Evolutionary conservation across 140 eudicot species (phyloP).

Genomic region (Flaveria floridana): DNA sequence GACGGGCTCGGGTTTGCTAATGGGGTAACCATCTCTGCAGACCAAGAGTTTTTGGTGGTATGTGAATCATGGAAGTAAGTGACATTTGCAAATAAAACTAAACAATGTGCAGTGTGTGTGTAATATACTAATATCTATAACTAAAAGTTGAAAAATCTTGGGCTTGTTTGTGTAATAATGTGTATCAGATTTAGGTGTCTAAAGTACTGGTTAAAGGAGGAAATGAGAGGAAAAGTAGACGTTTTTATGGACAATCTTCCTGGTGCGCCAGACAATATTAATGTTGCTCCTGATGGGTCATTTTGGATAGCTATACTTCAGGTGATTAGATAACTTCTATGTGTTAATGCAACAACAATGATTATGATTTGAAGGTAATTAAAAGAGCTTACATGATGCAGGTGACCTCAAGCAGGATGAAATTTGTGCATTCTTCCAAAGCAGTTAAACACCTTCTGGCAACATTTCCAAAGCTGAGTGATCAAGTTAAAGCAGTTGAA

Average conservation of each 20-base stretch:
- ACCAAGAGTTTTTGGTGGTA: conserved; percentile 63
- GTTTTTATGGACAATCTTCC: conserved; percentile 79
- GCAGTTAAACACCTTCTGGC: conserved; percentile 47
- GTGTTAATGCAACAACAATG: background rate
- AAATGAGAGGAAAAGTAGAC: conserved; percentile 58
- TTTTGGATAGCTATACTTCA: conserved; percentile 73
- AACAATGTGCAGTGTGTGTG: background rate
- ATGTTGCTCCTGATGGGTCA: conserved; percentile 90
- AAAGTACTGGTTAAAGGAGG: conserved; percentile 75
- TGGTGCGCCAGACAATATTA: conserved; percentile 79
- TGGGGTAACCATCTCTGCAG: conserved; percentile 64
- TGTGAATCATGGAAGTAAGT: conserved; percentile 89
- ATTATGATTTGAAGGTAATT: conserved; percentile 18
- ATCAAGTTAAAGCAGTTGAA: conserved; percentile 18
- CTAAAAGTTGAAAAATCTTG: background rate
- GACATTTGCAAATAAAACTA: background rate
- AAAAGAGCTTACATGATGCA: conserved; percentile 26
- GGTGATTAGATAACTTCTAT: conserved; percentile 32
- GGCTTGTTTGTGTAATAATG: conserved; percentile 11
- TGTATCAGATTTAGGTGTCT: conserved; percentile 68
- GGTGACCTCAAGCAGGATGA: conserved; percentile 37
- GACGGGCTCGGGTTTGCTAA: conserved; percentile 65
- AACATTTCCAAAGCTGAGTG: conserved; percentile 46
- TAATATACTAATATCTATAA: background rate
- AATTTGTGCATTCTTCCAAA: conserved; percentile 54